These are phyloP conservation scores for Cercis canadensis DNA, from an alignment of 306 rosid genomes.

Conservation along the genomic window DNA sequence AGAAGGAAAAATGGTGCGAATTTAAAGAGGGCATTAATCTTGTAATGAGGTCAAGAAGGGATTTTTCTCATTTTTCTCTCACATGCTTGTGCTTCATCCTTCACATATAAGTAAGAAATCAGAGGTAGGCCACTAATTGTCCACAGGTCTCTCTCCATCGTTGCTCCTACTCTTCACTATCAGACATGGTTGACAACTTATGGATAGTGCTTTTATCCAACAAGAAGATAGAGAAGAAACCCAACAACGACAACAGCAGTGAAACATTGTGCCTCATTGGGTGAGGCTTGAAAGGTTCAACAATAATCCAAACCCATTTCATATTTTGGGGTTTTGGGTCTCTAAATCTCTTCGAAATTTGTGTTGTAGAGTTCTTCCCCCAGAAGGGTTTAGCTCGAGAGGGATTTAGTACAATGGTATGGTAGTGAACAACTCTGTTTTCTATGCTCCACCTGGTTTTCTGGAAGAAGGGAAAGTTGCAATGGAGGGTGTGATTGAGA, in stretches of 20 bases:
- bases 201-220: slow-evolving; percentile 66
- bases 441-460: slow-evolving; percentile 52
- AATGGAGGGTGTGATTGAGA: slow-evolving; percentile 61
- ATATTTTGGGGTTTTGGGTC: slow-evolving; percentile 58
- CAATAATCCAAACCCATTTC: slow-evolving; percentile 48
- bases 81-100: slow-evolving; percentile 41
- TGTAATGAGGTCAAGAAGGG: background rate
- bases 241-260: slow-evolving; percentile 57
- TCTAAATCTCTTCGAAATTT: slow-evolving; percentile 57
- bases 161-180: slow-evolving; percentile 42
- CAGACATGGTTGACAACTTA: slow-evolving; percentile 58
- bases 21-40: background rate
- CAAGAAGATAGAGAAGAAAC: slow-evolving; percentile 51
- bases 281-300: slow-evolving; percentile 40
- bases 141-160: background rate
- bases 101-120: slow-evolving; percentile 28
- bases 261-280: slow-evolving; percentile 54
- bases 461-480: slow-evolving; percentile 43
- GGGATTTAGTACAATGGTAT: slow-evolving; percentile 56
- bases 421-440: slow-evolving; percentile 57
- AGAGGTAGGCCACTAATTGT: background rate
- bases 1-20: too few species aligned
- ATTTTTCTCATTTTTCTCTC: slow-evolving; percentile 22
- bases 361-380: slow-evolving; percentile 49
- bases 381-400: slow-evolving; percentile 57